Evolutionary conservation across 495 filamentous ascomycete genomes (phyloP), one percentile per base, ranked within the genome.

Genomic region (Chaetomium tenue): DNA sequence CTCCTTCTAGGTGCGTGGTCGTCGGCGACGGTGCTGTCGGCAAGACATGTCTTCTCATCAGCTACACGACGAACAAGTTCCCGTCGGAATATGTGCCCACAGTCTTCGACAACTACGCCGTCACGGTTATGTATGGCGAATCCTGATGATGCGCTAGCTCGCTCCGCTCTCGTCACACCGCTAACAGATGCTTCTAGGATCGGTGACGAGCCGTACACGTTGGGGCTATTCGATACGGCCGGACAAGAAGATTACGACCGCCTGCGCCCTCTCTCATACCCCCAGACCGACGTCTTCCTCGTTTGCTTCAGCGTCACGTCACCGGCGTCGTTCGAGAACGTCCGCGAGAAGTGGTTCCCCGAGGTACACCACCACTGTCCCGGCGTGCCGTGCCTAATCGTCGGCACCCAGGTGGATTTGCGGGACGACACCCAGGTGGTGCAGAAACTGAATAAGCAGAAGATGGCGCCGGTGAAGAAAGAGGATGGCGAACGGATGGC

Each of bases 181-280:
- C 76, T 61, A 66, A 54, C 58, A 40, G 33, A 61, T 50, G 25
- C 55, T 22, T 66, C 26, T 68, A 98, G 94, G 94, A 98, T 98
- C 76, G 94, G 94, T 63, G 94, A 98, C 77, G 94, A 98, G 78
- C 94, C 94, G 26, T 98, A 98, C 73, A 98, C 94, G 12, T 85
- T 98, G 46, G 94, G 94, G 37, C 85, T 98, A 9, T 98, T 98
- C 73, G 94, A 98, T 87, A 98, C 94, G 37, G 94, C 94, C 57
- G 94, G 94, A 70, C 94, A 98, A 82, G 94, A 98, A 81, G 94
- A 98, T 87, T 98, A 98, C 77, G 94, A 98, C 78, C 91, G 94
- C 63, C 87, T 98, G 48, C 91, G 94, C 44, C 94, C 94, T 18
- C 84, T 98, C 62, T 98, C 94, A 58, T 98, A 98, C 72, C 94